These are phyloP conservation scores for Candolleomyces eurysporus DNA, from an alignment of 768 basidiomycete genomes.

Conservation along the genomic window DNA sequence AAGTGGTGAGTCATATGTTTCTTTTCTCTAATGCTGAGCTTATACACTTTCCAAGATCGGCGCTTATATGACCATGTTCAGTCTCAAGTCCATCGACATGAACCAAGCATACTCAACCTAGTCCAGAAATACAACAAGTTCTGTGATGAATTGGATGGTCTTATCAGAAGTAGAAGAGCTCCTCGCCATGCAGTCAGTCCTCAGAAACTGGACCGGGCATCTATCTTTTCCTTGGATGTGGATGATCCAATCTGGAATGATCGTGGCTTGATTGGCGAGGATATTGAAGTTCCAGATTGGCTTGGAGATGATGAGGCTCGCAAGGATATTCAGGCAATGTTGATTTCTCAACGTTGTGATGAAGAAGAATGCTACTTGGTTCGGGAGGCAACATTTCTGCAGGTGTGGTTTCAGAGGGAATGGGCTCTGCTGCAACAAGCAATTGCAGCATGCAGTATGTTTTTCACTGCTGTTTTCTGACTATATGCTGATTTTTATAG, in stretches of 20 bases:
- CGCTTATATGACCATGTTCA: conserved; percentile 27
- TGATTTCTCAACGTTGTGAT: conserved; percentile 21
- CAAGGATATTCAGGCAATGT: conserved; percentile 26
- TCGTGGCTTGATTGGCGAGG: conserved; percentile 22
- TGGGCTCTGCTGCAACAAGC: conserved; percentile 13
- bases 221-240: conserved; percentile 31
- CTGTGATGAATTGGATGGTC: conserved; percentile 17
- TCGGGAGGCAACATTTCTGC: conserved; percentile 17
- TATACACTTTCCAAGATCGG: conserved; percentile 9
- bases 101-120: conserved; percentile 24
- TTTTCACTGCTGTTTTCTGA: background rate
- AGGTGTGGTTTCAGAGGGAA: conserved; percentile 25
- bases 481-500: background rate
- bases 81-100: conserved; percentile 19
- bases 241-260: conserved; percentile 37
- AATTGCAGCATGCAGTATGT: background rate
- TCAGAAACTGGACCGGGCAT: conserved; percentile 15
- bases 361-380: conserved; percentile 24
- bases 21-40: too few species aligned
- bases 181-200: conserved; percentile 22
- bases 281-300: conserved; percentile 22
- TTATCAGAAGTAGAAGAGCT: conserved; percentile 19
- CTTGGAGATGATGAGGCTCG: conserved; percentile 22
- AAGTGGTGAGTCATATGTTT: conserved; percentile 13
- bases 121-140: conserved; percentile 26